Evolutionary conservation across 2,329 filamentous ascomycete species (phyloP), one percentile per base, ranked within the genome.

Genomic region (Graphiopsis chlorocephala): DNA sequence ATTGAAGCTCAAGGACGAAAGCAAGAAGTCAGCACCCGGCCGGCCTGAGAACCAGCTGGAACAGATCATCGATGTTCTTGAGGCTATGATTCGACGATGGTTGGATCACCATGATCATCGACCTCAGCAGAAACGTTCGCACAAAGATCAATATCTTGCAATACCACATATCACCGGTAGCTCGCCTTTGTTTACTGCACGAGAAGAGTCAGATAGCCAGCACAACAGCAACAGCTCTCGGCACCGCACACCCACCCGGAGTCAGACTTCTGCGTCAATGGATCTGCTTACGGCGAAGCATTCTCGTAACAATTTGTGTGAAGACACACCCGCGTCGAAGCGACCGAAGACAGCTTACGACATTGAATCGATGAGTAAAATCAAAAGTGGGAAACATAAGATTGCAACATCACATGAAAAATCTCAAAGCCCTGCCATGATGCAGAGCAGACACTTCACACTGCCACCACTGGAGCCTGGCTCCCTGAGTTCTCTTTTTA

Each of bases 71-170:
- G 85, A 90, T 50, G 81, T 97, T 2, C 73, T 97, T 11, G 83
- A 83, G 58, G 87, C 86, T 0, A 85, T 93, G 73, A 81, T 91
- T 28, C 85, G 83, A 57, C 87, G 92, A 66, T 97, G 96, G 77
- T 78, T 98, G 7, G 86, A 86, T 63, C 87, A 88, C 29, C 84
- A 95, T 71, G 83, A 90, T 67, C 89, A 94, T 69, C 82, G 84
- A 4, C 88, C 90, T 4, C 72, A 68, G 23, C 77, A 76, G 26
- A 67, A 66, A n/a, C 70, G 68, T 8, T 59, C 33, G 20, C 66
- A 60, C 17, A 66, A 48, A 20, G 14, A 10, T 4, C 20, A 14
- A 52, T 23, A 38, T 29, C 15, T 2, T 25, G 25, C 20, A 12
- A 4, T 23, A 26, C 8, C 42, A 6, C 42, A 38, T 50, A 14